Percentiles rank a stretch among this genome's conserved stretches.
Evolutionary conservation across 108 stramenopile species (phyloP).

Genomic region (Cyclotella baltica): DNA sequence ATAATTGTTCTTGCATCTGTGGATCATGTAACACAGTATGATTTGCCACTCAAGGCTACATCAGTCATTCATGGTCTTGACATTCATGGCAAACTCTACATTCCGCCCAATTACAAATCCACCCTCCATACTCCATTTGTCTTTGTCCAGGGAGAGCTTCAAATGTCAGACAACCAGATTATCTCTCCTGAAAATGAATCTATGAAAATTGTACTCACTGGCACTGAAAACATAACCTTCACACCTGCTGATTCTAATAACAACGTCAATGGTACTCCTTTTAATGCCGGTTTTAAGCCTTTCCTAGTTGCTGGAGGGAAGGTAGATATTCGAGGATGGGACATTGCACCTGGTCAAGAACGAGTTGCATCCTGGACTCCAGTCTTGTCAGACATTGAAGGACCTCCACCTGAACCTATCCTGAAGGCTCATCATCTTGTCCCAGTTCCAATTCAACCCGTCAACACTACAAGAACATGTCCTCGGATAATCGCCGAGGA

Average conservation of each 20-base stretch:
- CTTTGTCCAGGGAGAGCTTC: conserved; percentile 74
- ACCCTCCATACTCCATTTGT: conserved; percentile 64
- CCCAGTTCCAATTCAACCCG: conserved; percentile 1
- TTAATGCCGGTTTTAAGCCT: conserved; percentile 63
- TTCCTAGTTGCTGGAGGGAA: conserved; percentile 75
- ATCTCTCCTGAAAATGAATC: conserved; percentile 52
- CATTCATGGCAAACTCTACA: conserved; percentile 59
- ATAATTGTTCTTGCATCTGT: neutral
- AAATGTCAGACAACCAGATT: conserved; percentile 54
- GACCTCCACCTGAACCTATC: conserved; percentile 15
- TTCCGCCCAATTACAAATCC: conserved; percentile 51
- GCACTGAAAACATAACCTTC: conserved; percentile 45
- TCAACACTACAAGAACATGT: conserved; percentile 24
- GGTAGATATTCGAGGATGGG: conserved; percentile 56
- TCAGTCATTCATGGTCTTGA: conserved; percentile 53
- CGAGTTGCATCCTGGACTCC: conserved; percentile 40
- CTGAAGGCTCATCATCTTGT: conserved; percentile 5
- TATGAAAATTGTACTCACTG: conserved; percentile 60
- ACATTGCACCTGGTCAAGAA: conserved; percentile 3
- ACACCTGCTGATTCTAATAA: conserved; percentile 43
- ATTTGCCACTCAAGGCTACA: conserved; percentile 5
- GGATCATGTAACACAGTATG: conserved; percentile 12
- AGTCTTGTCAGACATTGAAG: conserved; percentile 31
- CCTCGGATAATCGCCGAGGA: conserved; percentile 36
- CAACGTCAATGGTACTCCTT: conserved; percentile 33